Percentiles rank a stretch among this genome's conserved stretches.
phyloP scores from a whole-genome alignment of 2,329 filamentous ascomycete genomes.

The Aspergillus proliferans region DNA sequence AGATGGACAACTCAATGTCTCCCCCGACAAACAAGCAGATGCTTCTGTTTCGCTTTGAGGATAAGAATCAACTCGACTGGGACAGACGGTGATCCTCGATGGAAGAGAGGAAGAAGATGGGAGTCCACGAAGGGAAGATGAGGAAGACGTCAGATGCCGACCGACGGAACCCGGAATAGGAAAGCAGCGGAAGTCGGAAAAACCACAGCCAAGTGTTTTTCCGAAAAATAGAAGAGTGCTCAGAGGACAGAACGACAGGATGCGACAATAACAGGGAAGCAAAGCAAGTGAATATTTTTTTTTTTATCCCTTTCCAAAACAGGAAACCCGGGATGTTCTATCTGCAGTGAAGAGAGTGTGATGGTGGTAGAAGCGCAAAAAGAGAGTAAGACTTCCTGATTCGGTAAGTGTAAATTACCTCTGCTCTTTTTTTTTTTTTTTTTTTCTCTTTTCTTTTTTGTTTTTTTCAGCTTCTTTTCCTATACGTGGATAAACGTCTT shows the following conservation, averaged over 20 bases:
- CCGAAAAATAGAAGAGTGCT: constrained; percentile 10
- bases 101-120: neutral
- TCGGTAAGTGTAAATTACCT: constrained; percentile 9
- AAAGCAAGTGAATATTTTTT: constrained; percentile 5
- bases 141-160: constrained; percentile 2
- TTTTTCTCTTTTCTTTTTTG: constrained; percentile 2
- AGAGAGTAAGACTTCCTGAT: constrained; percentile 18
- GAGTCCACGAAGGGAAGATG: constrained; percentile 10
- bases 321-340: constrained; percentile 17
- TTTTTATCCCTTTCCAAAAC: constrained; percentile 1
- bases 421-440: neutral
- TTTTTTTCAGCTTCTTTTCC: constrained; percentile 8
- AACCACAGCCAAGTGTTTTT: constrained; percentile 36
- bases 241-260: constrained; percentile 3
- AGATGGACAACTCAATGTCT: constrained; percentile 99
- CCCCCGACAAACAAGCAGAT: constrained; percentile 49
- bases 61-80: constrained; percentile 6
- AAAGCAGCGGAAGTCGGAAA: constrained; percentile 16
- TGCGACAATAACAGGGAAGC: neutral
- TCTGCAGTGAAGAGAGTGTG: constrained; percentile 15
- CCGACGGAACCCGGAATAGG: constrained; percentile 2
- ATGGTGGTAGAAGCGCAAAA: constrained; percentile 14
- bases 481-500: constrained; percentile 11
- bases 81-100: constrained; percentile 4
- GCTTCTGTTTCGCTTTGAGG: neutral